Evolutionary conservation across 2,329 filamentous ascomycete species (phyloP), one percentile per base, ranked within the genome.

Genomic region (Fusarium decemcellulare): DNA sequence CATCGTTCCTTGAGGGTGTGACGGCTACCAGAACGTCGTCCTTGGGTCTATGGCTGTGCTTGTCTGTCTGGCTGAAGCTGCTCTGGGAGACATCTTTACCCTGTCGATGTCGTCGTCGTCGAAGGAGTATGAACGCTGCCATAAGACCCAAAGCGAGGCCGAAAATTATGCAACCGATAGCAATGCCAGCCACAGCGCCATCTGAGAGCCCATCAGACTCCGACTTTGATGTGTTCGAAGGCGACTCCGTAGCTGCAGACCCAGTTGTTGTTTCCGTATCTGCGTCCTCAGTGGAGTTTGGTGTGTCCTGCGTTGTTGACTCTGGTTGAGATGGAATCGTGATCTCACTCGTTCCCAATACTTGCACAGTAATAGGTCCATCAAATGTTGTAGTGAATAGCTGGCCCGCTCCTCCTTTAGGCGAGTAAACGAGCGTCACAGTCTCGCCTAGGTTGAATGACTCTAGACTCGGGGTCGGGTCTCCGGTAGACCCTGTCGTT

Each of bases 121-220:
- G 67, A 14, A 78, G 52, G 2, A 81, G 54, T 6, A 79, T 50
- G 39, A 76, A 75, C 5, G 73, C 74, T 1, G 61, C 74, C 1
- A 76, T 15, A 2, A 74, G 16, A 5, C 77, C 76, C 8, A 78
- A 43, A 15, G 70, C 11, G 3, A 79, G 44, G 8, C 80, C 80
- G 5, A 55, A 72, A 7, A 76, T 3, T 27, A 72, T 27, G 39
- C 78, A 78, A 1, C 74, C 79, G 9, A 81, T 65, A 1, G 76
- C 76, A 42, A 72, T 63, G 6, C 79, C 79, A 6, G 71, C 76
- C 18, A 75, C 59, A 11, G 67, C 70, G 2, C 75, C 73, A 4
- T 51, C 61, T 9, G 58, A 36, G 4, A 75, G 23, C 16, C 59
- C 47, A 3, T 6, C 9, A n/a, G 39, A 5, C 2, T 16, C 23